phyloP scores from a whole-genome alignment of 176 grass and related monocot species.

The Ampelocalamus luodianensis region DNA sequence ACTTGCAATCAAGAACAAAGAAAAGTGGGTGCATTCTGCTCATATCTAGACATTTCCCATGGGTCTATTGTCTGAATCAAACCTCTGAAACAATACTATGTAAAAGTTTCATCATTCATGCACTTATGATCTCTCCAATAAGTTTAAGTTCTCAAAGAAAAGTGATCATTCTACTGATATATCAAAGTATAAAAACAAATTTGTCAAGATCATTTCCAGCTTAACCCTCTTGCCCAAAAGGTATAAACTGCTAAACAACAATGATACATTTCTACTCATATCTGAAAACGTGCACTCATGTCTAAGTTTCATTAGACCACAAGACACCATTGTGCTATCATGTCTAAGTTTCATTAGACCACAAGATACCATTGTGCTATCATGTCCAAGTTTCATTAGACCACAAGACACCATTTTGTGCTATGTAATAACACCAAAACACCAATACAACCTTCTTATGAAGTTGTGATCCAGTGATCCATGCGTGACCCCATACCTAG shows the following conservation, averaged over 20 bases:
- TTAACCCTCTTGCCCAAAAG: background rate
- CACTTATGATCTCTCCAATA: background rate
- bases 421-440: background rate
- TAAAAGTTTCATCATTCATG: background rate
- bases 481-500: conserved; percentile 18
- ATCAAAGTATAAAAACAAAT: background rate
- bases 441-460: background rate
- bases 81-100: background rate
- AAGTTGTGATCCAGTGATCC: background rate
- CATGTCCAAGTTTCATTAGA: background rate
- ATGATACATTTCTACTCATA: background rate
- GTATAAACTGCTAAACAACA: background rate
- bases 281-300: background rate
- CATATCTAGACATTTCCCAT: background rate
- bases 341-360: background rate
- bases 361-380: background rate
- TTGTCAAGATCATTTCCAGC: background rate
- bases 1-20: conserved; percentile 15
- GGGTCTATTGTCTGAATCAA: background rate
- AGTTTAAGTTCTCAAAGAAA: background rate
- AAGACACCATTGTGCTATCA: background rate
- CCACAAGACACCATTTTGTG: background rate
- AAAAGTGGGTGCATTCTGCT: background rate
- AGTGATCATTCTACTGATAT: background rate
- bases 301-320: background rate